Conservation (phyloP, 805 yeast genomes). For the Metschnikowia gelsemii region DNA sequence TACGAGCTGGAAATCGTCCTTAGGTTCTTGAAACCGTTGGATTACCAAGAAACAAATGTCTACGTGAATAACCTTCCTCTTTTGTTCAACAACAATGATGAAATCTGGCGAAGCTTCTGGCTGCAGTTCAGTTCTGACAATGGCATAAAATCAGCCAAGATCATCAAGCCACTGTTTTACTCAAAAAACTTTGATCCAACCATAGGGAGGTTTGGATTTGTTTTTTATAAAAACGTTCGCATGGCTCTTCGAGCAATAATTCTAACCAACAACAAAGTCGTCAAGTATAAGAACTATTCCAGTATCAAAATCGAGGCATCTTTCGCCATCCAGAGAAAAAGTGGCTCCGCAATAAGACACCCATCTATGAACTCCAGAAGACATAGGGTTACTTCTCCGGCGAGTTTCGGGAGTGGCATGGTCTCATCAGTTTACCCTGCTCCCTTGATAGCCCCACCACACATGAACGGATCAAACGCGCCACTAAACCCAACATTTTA, state of each 20-base stretch:
- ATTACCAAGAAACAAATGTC: slow-evolving; percentile 66
- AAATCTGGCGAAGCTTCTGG: slow-evolving; percentile 41
- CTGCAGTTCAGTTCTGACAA: slow-evolving; percentile 35
- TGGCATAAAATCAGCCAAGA: slow-evolving; percentile 39
- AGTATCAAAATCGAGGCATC: slow-evolving; percentile 34
- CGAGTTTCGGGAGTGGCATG: background rate
- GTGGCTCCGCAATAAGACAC: background rate
- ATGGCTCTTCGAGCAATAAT: slow-evolving; percentile 65
- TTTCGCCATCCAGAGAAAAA: slow-evolving; percentile 40
- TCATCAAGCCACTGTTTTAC: slow-evolving; percentile 43
- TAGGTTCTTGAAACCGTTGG: slow-evolving; percentile 25
- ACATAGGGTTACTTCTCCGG: background rate
- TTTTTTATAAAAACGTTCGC: slow-evolving; percentile 55
- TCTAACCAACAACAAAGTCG: slow-evolving; percentile 46
- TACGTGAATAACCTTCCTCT: slow-evolving; percentile 66
- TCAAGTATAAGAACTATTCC: slow-evolving; percentile 21
- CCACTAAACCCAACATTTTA: no score
- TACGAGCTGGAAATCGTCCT: background rate
- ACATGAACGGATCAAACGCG: no score
- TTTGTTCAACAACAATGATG: slow-evolving; percentile 52
- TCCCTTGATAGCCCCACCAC: no score
- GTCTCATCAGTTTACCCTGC: no score
- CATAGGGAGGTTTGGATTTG: slow-evolving; percentile 50
- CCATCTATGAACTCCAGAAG: background rate
- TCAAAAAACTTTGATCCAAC: slow-evolving; percentile 16